Evolutionary conservation across 352 stramenopile genomes (phyloP).

Genomic region (Globisporangium echinulatum): DNA sequence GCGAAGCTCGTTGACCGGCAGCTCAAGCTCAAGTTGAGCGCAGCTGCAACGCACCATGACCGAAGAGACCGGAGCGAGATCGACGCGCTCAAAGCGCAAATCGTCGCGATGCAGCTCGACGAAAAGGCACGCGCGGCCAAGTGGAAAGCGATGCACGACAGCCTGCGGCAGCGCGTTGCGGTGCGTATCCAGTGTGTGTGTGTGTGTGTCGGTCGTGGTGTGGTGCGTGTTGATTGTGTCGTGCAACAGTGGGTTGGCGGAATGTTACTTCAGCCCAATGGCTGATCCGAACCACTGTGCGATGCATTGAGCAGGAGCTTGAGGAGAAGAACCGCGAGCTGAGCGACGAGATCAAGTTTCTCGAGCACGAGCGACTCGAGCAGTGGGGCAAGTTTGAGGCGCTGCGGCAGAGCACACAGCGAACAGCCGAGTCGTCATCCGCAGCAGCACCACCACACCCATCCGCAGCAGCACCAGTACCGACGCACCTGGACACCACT

Average conservation of each 20-base stretch:
- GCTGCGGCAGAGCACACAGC: conserved; percentile 39
- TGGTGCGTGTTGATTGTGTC: not conserved
- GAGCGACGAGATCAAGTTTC: conserved; percentile 67
- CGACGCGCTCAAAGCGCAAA: conserved; percentile 73
- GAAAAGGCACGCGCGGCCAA: conserved; percentile 46
- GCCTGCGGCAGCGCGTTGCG: conserved; percentile 52
- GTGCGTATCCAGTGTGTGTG: conserved; percentile 20
- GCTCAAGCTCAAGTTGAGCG: conserved; percentile 62
- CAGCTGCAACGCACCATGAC: conserved; percentile 40
- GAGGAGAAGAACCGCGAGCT: conserved; percentile 72
- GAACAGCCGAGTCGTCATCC: not conserved
- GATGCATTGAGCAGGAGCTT: conserved; percentile 40
- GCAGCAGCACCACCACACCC: not conserved
- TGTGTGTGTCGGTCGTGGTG: not conserved
- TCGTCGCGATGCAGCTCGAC: conserved; percentile 78
- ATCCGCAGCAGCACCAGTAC: not conserved
- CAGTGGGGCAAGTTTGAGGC: conserved; percentile 71
- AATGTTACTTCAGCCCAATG: not conserved
- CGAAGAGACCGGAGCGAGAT: conserved; percentile 63
- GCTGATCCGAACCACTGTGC: not conserved
- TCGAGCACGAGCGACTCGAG: conserved; percentile 67
- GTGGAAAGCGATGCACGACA: conserved; percentile 62
- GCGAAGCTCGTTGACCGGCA: conserved; percentile 61
- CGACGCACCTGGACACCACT: not conserved
- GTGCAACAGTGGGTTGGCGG: not conserved